Base-by-base conservation (phyloP, 495 filamentous ascomycete species). In the Letharia columbiana region DNA sequence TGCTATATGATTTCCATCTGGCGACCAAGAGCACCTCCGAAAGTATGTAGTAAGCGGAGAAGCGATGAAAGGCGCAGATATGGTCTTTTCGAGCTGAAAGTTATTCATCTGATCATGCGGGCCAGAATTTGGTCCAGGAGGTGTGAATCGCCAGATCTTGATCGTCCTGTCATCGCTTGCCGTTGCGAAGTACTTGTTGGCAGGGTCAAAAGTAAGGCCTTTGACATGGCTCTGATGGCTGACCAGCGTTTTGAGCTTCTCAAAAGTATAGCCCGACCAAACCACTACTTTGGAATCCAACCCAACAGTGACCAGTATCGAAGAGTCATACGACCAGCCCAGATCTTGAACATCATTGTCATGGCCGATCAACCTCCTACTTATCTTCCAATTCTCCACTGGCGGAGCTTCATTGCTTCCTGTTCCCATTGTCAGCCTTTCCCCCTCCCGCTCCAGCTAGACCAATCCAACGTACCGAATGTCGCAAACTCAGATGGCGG, bases 291-390 rank as follows among this genome's bases (percentile, higher is more conserved):
- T 98, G 31, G 95, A 98, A 77, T 99, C 94, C 67, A 99, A 80
- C 5, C 94, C 95, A 11, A 98, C 95, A 3, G 94, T 97, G 11
- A 97, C 92, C 69, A 99, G 78, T 37, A 99, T 91, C 1, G 91
- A 96, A 37, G 91, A 94, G 79, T 99, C 94, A 71, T 89, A 88
- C 44, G 94, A 96, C 94, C 94, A 99, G 41, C 91, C 94, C 64
- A 98, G 80, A 81, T 99, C 95, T 76, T 98, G 94, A 47, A 99
- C 91, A 78, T 99, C 94, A 76, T 98, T 98, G 62, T 99, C 94
- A 73, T 99, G 94, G 12, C 95, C 95, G 59, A 96, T 93, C 60
- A 99, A 79, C 68, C 94, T 88, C 66, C 91, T 88, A 66, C 91
- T 85, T 42, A 95, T 95, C 73, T 94, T 90, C 94, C 94, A 99